Conservation (phyloP, 805 yeast species). For the Cyberlindnera euphorbiae region DNA sequence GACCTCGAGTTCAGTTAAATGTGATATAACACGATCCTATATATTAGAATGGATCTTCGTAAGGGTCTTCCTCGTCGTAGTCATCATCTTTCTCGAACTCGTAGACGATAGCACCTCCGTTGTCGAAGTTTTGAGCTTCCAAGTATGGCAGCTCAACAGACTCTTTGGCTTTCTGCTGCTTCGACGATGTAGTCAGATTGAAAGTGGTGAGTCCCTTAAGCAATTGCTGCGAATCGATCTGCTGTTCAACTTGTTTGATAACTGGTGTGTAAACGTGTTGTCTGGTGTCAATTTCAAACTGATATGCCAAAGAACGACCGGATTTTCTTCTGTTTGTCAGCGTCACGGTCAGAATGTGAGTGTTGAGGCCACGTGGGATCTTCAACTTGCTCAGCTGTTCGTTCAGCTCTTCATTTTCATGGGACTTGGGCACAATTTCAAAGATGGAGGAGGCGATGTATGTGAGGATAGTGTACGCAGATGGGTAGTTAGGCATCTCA, state of each 20-base stretch:
- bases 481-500: slow-evolving; percentile 44
- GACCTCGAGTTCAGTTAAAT: slow-evolving; percentile 46
- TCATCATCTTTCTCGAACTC: slow-evolving; percentile 96
- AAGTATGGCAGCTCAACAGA: slow-evolving; percentile 88
- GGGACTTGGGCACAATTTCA: slow-evolving; percentile 45
- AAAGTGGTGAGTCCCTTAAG: slow-evolving; percentile 81
- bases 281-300: slow-evolving; percentile 46
- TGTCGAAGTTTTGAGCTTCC: slow-evolving; percentile 75
- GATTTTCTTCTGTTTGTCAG: slow-evolving; percentile 75
- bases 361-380: slow-evolving; percentile 51
- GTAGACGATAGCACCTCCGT: slow-evolving; percentile 93
- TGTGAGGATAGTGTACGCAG: slow-evolving; percentile 44
- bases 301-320: slow-evolving; percentile 66
- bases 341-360: slow-evolving; percentile 38
- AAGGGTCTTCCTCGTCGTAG: slow-evolving; percentile 97
- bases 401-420: slow-evolving; percentile 43
- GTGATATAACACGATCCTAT: background rate
- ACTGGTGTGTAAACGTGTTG: slow-evolving; percentile 37
- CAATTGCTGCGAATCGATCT: slow-evolving; percentile 40
- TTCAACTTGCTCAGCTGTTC: slow-evolving; percentile 34
- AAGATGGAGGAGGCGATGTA: slow-evolving; percentile 76
- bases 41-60: slow-evolving; percentile 81
- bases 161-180: slow-evolving; percentile 73
- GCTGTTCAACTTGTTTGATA: slow-evolving; percentile 25
- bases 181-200: slow-evolving; percentile 69